Evolutionary conservation across 2,329 filamentous ascomycete species (phyloP), one percentile per base, ranked within the genome.

Genomic region (Cladosporium sp.): DNA sequence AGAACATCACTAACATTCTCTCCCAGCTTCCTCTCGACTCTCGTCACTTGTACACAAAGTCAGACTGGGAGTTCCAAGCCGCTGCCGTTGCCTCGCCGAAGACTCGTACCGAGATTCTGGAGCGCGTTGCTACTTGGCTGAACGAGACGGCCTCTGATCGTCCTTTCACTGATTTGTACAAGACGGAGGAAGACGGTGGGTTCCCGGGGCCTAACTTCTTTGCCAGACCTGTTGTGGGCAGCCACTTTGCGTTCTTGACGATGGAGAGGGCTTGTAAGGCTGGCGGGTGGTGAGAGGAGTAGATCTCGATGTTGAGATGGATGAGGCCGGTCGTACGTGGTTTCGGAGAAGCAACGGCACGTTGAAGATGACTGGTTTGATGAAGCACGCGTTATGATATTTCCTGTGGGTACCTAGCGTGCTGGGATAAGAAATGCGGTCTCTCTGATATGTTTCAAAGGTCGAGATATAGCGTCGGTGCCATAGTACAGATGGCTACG

Each of bases 1-100:
- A 15, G n/a, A 17, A 37, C 24, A 47, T 17, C 8, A 25, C 28
- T 44, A 7, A 24, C 48, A 12, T 7, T 2, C 12, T 15, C 4
- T 20, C 7, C 5, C 47, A 57, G 55, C 75, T 96, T 3, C 90
- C 91, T 0, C 81, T 96, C 7, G 91, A 96, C 73, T 88, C 83
- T 64, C 83, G 91, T 42, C 90, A 94, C 71, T 73, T 93, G 3
- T 94, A 94, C 72, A 88, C 90, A 34, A 96, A 96, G 75, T 91
- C 87, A 28, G 91, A 96, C 74, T 96, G 91, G 91, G 87, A 94
- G 66, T 91, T 95, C 71, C 92, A 94, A 71, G 89, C 90, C 0
- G 90, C 91, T 47, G 89, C 90, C 1, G 87, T 95, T 4, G 83
- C 89, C 3, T 85, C 84, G 64, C 82, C 83, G 69, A 75, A 80